phyloP scores from a whole-genome alignment of 306 rosid species.

The Senna tora region DNA sequence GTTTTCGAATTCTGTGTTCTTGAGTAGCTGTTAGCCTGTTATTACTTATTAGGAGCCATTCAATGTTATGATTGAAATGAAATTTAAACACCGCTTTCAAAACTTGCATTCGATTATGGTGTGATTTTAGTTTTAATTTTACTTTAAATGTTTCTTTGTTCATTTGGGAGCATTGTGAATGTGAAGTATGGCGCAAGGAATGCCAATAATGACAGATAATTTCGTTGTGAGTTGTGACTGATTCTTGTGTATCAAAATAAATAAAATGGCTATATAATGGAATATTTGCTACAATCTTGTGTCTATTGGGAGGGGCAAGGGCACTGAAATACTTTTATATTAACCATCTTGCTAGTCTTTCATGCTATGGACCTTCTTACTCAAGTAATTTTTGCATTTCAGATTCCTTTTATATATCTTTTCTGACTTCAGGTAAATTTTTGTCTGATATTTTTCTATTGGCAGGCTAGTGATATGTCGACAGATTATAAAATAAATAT shows the following conservation, averaged over 20 bases:
- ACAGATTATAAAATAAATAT: conserved; percentile 58
- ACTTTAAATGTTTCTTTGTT: not conserved
- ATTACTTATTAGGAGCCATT: not conserved
- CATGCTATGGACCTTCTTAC: not conserved
- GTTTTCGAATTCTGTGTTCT: conserved; percentile 12
- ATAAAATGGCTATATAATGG: not conserved
- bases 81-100: not conserved
- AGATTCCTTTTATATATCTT: conserved; percentile 6
- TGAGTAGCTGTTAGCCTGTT: conserved; percentile 1
- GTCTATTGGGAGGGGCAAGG: not conserved
- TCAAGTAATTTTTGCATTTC: conserved; percentile 2
- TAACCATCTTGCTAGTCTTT: not conserved
- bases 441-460: conserved; percentile 14
- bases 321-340: not conserved
- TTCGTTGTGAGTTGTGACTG: not conserved
- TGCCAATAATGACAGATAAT: not conserved
- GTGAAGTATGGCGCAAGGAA: not conserved
- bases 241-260: not conserved
- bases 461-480: conserved; percentile 59
- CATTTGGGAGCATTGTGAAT: not conserved
- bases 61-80: not conserved
- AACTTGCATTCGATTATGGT: conserved; percentile 7
- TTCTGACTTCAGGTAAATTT: conserved; percentile 9
- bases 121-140: not conserved
- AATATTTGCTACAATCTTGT: not conserved